phyloP scores from a whole-genome alignment of 2,329 filamentous ascomycete species.

The Zymoseptoria tritici region DNA sequence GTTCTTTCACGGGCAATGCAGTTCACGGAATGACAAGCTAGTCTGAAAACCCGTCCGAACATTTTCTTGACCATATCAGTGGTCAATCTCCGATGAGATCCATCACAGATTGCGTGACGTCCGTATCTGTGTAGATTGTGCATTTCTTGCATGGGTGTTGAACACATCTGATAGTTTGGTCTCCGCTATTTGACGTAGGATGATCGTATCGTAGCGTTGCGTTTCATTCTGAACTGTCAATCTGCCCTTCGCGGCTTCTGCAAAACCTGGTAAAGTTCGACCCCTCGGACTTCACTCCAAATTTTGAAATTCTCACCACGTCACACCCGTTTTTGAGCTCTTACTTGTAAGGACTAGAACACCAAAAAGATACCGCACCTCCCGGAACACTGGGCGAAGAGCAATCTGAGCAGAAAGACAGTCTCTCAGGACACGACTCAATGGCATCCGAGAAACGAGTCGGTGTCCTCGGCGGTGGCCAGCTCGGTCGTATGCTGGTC shows the following conservation, averaged over 20 bases:
- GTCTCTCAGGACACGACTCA: neutral
- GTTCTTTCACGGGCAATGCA: constrained; percentile 12
- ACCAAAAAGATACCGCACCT: neutral
- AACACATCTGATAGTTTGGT: too few species aligned
- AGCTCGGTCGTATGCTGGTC: constrained; percentile 84
- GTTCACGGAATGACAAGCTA: constrained; percentile 16
- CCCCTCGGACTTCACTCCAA: neutral
- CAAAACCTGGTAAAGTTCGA: neutral
- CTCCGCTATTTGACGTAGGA: neutral
- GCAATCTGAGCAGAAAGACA: neutral
- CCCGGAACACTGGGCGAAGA: neutral
- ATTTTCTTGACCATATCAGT: neutral
- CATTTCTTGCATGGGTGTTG: too few species aligned
- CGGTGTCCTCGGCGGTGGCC: constrained; percentile 41
- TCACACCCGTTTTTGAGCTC: neutral
- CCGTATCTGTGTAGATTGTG: too few species aligned
- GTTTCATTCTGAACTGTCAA: neutral
- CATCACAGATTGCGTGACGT: neutral
- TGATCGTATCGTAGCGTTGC: neutral
- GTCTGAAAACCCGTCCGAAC: constrained; percentile 8
- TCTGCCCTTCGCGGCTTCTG: neutral
- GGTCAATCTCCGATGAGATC: neutral
- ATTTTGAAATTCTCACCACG: neutral
- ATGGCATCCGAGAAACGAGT: constrained; percentile 24
- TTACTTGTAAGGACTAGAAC: neutral